Evolutionary conservation across 2,329 filamentous ascomycete genomes (phyloP), one percentile per base, ranked within the genome.

Genomic region (Fusarium abutilonis): DNA sequence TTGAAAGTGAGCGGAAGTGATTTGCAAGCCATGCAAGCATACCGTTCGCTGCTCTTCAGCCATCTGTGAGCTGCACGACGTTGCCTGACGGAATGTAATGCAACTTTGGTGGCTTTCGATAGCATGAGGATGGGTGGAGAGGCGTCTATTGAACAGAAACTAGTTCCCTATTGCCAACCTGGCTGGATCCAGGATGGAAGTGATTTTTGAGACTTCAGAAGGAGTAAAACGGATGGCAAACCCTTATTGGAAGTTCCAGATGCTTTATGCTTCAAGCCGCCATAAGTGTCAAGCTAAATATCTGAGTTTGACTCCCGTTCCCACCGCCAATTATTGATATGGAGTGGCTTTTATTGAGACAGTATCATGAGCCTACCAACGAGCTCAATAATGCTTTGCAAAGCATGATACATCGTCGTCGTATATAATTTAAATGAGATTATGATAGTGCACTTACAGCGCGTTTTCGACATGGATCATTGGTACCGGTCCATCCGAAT

Each of bases 161-260:
- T 45, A 48, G 57, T 52, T 38, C 48, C 40, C 19, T 21, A 47
- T 49, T 35, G 42, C 46, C 21, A 36, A 40, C 41, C n/a, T 54
- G 63, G 55, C 63, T 54, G 59, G 63, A 50, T 42, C 59, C 40
- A 46, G 52, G 34, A 64, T 60, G 54, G 51, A 64, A 50, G 52
- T 21, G 41, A 42, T 32, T 34, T 34, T 15, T 40, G 45, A 47
- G 40, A 34, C 50, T 21, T 46, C 49, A 66, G 55, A 63, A 50
- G 34, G 36, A 52, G 41, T 40, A 40, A 50, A 54, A 48, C 34
- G 5, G 40, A 46, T 23, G 26, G 21, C 14, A 36, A 53, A 62
- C 15, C 28, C 21, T 58, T 40, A 13, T 14, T 32, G n/a, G 26
- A 43, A 36, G 31, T 49, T 44, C 36, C 32, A 58, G 52, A 48